A percentile compares a stretch with the other conserved stretches of the same genome.
Conservation (phyloP, 2,329 filamentous ascomycete genomes). For the Penicillium sp. region DNA sequence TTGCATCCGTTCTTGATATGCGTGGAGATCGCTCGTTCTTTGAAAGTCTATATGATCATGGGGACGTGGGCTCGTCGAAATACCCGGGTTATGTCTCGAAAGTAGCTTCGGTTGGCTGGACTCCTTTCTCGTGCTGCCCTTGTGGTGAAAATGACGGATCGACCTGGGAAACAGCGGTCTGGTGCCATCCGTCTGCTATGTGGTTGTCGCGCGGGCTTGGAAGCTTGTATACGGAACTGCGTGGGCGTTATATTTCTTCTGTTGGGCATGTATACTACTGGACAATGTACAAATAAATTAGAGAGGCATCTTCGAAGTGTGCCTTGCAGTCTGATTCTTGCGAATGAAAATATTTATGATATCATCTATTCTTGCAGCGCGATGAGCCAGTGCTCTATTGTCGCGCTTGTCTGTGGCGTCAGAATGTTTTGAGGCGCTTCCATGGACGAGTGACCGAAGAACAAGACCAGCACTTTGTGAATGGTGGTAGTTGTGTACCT, state of each 20-base stretch:
- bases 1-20: too few relatives aligned
- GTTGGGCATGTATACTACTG: slow-evolving; percentile 6
- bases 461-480: not conserved
- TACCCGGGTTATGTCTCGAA: not conserved
- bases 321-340: not conserved
- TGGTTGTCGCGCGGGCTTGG: not conserved
- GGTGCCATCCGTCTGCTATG: not conserved
- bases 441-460: not conserved
- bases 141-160: not conserved
- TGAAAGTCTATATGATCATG: not conserved
- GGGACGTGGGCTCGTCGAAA: not conserved
- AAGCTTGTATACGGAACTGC: not conserved
- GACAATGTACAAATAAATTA: not conserved
- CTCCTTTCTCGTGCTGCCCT: not conserved
- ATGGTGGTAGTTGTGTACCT: not conserved
- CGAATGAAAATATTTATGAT: not conserved
- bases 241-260: not conserved
- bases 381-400: not conserved
- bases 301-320: not conserved
- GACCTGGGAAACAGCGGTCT: not conserved
- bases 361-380: not conserved
- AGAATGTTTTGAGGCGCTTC: not conserved
- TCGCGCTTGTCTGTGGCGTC: not conserved
- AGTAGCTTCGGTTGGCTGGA: not conserved
- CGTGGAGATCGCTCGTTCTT: not conserved